Evolutionary conservation across 371 early-diverging fungal genomes (phyloP).

Genomic region (Dinochytrium kinnereticum): DNA sequence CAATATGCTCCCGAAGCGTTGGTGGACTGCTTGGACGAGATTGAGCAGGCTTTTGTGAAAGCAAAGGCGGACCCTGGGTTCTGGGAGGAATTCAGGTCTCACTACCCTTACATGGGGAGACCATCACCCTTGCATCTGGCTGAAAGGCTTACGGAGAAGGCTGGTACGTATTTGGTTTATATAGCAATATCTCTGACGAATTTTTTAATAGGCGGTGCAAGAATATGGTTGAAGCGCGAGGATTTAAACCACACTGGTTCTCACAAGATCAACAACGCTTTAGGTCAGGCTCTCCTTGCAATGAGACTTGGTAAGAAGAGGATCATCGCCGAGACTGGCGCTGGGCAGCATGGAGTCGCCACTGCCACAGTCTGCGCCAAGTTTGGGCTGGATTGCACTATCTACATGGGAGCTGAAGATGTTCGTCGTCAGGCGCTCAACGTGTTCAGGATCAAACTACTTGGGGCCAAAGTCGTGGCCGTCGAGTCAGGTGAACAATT

Average conservation of each 20-base stretch:
- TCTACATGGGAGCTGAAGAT: conserved; percentile 98
- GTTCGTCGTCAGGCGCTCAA: conserved; percentile 92
- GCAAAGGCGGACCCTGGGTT: conserved; percentile 85
- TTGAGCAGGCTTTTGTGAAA: conserved; percentile 80
- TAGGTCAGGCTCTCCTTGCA: conserved; percentile 91
- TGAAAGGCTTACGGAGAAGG: conserved; percentile 77
- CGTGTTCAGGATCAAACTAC: conserved; percentile 93
- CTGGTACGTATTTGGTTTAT: conserved; percentile 31
- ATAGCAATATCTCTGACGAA: conserved; percentile 9
- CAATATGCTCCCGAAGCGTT: conserved; percentile 96
- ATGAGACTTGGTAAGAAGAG: conserved; percentile 93
- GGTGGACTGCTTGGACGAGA: conserved; percentile 88
- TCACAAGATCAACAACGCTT: conserved; percentile 98
- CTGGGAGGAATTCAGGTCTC: conserved; percentile 86
- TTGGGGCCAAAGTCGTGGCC: conserved; percentile 92
- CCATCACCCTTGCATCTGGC: conserved; percentile 89
- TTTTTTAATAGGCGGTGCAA: conserved; percentile 69
- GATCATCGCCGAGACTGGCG: conserved; percentile 98
- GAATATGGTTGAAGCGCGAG: conserved; percentile 97
- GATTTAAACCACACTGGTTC: conserved; percentile 98
- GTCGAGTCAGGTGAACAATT: conserved; percentile 64
- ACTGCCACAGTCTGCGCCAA: conserved; percentile 98
- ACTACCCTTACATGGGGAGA: conserved; percentile 91
- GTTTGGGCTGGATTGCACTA: conserved; percentile 91
- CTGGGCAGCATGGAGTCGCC: conserved; percentile 98